Conservation (phyloP, 2,329 filamentous ascomycete species). For the Colletotrichum abscissum region DNA sequence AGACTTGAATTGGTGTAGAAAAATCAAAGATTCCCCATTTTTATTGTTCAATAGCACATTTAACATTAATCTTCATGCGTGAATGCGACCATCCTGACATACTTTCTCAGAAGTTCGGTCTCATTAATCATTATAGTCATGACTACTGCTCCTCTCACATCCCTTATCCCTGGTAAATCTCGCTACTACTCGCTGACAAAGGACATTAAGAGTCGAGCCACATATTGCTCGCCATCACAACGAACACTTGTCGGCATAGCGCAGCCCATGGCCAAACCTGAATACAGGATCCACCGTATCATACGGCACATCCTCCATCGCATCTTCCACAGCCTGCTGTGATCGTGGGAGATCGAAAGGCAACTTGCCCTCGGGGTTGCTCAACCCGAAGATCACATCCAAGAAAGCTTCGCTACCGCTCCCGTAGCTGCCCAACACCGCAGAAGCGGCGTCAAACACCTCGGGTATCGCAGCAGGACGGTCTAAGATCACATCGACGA, state of each 20-base stretch:
- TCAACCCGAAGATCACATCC: conserved; percentile 53
- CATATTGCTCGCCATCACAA: background rate
- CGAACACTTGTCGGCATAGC: conserved; percentile 16
- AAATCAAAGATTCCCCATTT: background rate
- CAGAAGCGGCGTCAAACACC: conserved; percentile 49
- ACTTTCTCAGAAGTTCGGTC: too few relatives aligned
- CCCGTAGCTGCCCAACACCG: conserved; percentile 54
- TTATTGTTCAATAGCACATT: background rate
- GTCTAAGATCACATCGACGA: conserved; percentile 57
- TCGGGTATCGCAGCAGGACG: conserved; percentile 55
- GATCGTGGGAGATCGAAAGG: conserved; percentile 60
- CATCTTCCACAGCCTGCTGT: conserved; percentile 52
- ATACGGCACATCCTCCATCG: conserved; percentile 42
- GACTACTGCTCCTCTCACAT: too few relatives aligned
- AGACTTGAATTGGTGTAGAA: conserved; percentile 10
- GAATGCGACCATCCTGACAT: background rate
- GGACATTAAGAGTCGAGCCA: too few relatives aligned
- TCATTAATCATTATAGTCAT: too few relatives aligned
- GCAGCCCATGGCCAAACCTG: conserved; percentile 44
- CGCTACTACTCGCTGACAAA: too few relatives aligned
- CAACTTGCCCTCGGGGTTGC: conserved; percentile 52
- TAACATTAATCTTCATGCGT: background rate
- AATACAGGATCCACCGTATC: conserved; percentile 44
- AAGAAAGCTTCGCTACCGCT: conserved; percentile 54
- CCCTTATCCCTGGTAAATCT: too few relatives aligned